Evolutionary conservation across 208 protist genomes (phyloP).

Genomic region (Hexamita inflata): DNA sequence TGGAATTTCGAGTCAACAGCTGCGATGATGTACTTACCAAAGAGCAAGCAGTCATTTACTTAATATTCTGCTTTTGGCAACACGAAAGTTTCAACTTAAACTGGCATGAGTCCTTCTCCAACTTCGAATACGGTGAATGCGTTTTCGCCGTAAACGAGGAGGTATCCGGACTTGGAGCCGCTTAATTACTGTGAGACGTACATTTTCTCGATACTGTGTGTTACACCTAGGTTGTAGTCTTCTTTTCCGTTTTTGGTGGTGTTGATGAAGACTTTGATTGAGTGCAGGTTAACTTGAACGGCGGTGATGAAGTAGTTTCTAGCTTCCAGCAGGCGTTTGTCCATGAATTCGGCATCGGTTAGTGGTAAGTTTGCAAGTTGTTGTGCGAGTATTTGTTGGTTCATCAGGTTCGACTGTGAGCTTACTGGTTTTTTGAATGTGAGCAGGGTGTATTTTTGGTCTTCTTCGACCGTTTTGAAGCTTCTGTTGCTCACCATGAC

Average conservation of each 20-base stretch:
- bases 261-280: slow-evolving; percentile 2
- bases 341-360: not conserved
- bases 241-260: not conserved
- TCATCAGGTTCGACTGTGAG: not conserved
- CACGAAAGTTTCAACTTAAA: not conserved
- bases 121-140: slow-evolving; percentile 5
- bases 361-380: not conserved
- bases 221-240: not conserved
- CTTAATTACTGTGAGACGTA: not conserved
- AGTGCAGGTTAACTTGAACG: not conserved
- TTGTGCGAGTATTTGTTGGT: not conserved
- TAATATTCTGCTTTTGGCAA: not conserved
- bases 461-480: not conserved
- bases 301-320: slow-evolving; percentile 17
- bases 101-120: not conserved
- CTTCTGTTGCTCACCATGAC: not conserved
- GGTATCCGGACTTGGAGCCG: not conserved
- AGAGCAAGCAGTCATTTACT: not conserved
- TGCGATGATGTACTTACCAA: slow-evolving; percentile 7
- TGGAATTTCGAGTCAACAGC: not conserved
- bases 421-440: not conserved
- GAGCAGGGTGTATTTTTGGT: not conserved
- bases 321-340: not conserved
- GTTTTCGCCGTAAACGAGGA: slow-evolving; percentile 10
- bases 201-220: not conserved